phyloP scores from a whole-genome alignment of 257 asterid genomes.

The Capsicum chinense region DNA sequence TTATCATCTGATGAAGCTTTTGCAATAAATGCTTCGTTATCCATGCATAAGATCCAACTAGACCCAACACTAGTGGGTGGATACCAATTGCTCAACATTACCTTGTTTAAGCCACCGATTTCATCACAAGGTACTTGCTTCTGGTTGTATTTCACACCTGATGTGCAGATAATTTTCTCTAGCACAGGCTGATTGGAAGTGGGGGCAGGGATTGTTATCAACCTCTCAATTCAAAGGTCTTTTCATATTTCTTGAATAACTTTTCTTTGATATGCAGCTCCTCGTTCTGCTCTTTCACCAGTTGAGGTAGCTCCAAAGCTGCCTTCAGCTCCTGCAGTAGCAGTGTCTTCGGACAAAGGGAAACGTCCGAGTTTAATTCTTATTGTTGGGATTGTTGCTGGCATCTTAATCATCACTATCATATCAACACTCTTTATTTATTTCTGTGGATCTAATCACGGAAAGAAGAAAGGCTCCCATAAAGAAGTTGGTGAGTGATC shows the following conservation, averaged over 20 bases:
- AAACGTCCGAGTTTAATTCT: conserved; percentile 62
- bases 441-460: conserved; percentile 59
- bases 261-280: conserved; percentile 59
- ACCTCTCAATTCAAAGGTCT: not conserved
- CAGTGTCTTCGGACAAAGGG: conserved; percentile 49
- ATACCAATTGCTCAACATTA: conserved; percentile 77
- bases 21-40: conserved; percentile 65
- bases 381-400: conserved; percentile 72
- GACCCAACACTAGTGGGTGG: conserved; percentile 83
- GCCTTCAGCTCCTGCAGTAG: conserved; percentile 60
- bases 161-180: conserved; percentile 20
- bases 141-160: conserved; percentile 24
- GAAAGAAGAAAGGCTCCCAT: conserved; percentile 49
- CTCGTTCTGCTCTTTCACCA: conserved; percentile 65
- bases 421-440: conserved; percentile 61
- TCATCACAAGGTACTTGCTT: conserved; percentile 66
- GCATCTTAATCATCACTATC: conserved; percentile 58
- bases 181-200: not conserved
- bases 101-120: conserved; percentile 73
- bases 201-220: not conserved
- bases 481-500: conserved; percentile 64
- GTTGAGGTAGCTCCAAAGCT: conserved; percentile 49
- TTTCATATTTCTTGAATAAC: not conserved
- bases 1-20: conserved; percentile 74
- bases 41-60: conserved; percentile 62